Percentiles rank a stretch among this genome's conserved stretches.
Conservation (phyloP, 257 asterid species). For the Orobanche coerulescens region DNA sequence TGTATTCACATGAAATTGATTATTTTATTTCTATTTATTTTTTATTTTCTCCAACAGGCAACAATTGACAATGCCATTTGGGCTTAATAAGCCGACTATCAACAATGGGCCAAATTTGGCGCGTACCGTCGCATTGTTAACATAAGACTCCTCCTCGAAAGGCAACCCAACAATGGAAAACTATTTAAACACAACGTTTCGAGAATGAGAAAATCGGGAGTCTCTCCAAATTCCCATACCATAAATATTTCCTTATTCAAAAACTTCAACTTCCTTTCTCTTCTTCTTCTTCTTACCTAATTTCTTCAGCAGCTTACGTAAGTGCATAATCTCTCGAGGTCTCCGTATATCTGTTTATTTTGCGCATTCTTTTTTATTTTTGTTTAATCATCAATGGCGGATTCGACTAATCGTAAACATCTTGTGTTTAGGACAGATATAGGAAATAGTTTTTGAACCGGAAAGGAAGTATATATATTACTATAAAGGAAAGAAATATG, state of each 20-base stretch:
- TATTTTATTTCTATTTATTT: too few relatives aligned
- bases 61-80: too few relatives aligned
- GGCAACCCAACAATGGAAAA: too few relatives aligned
- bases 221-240: conserved; percentile 10
- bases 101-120: conserved; percentile 15
- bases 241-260: background rate
- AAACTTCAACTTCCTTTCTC: background rate
- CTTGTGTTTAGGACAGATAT: background rate
- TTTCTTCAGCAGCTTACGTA: too few relatives aligned
- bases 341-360: too few relatives aligned
- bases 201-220: too few relatives aligned
- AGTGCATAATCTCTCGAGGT: background rate
- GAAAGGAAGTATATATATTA: background rate
- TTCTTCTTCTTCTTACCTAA: background rate
- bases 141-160: too few relatives aligned
- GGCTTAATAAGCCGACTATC: background rate
- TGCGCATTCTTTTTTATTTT: too few relatives aligned
- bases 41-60: too few relatives aligned
- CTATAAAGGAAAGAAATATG: conserved; percentile 2
- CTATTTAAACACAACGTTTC: conserved; percentile 16
- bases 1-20: too few relatives aligned
- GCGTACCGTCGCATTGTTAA: background rate
- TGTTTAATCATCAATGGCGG: too few relatives aligned
- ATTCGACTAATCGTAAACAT: background rate
- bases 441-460: background rate